Percentiles rank a stretch among this genome's conserved stretches.
These are phyloP conservation scores for Glomus cerebriforme DNA, from an alignment of 192 early-diverging fungal genomes.

Conservation along the genomic window DNA sequence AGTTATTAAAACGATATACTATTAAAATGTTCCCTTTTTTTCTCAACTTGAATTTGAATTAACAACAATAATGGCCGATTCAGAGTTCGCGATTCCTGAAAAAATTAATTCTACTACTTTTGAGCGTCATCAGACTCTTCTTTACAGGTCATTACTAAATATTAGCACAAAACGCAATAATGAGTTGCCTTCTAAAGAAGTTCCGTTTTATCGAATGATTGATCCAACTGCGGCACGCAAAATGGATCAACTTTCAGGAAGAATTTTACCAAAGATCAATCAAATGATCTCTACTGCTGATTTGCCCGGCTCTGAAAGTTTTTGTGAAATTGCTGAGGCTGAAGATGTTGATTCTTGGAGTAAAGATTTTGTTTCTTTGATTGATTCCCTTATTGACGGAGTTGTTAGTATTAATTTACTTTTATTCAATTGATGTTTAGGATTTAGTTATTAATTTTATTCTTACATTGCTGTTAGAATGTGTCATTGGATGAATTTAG, in stretches of 20 bases:
- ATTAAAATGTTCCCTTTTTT: neutral
- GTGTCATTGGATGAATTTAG: conserved; percentile 72
- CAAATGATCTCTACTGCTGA: conserved; percentile 1
- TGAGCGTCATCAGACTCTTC: neutral
- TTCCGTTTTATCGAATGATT: conserved; percentile 4
- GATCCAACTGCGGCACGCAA: neutral
- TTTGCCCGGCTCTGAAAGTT: neutral
- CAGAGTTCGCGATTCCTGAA: neutral
- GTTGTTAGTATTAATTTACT: neutral
- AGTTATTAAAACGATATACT: too few species aligned
- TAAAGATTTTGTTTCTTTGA: conserved; percentile 4
- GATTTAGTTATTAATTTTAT: neutral
- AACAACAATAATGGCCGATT: neutral
- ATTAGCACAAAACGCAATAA: neutral
- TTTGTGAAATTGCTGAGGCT: neutral
- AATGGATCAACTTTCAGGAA: neutral
- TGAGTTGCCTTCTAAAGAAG: neutral
- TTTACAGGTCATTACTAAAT: neutral
- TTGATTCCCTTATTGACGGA: conserved; percentile 1
- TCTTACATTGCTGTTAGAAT: conserved; percentile 35
- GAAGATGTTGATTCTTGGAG: conserved; percentile 7
- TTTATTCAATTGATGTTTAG: neutral
- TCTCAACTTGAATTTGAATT: too few species aligned
- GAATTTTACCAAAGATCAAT: neutral
- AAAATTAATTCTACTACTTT: neutral